These are phyloP conservation scores for Monosporascus cannonballus DNA, from an alignment of 2,329 filamentous ascomycete genomes.

Conservation along the genomic window DNA sequence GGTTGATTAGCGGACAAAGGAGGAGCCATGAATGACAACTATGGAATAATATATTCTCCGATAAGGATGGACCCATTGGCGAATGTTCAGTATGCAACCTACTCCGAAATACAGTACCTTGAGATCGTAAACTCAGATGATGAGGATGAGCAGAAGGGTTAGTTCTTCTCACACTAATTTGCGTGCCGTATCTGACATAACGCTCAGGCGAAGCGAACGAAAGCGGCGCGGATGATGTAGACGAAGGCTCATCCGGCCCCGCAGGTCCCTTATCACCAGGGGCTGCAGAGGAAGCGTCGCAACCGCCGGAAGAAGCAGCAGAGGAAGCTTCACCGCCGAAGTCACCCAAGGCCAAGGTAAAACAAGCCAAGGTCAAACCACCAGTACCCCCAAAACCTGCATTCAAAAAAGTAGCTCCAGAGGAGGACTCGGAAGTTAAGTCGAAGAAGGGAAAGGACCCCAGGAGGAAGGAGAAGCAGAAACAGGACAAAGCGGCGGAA, in stretches of 20 bases:
- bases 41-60: conserved; percentile 17
- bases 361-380: conserved; percentile 3
- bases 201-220: conserved; percentile 11
- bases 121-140: conserved; percentile 9
- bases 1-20: conserved; percentile 2
- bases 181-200: conserved; percentile 11
- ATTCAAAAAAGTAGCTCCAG: neutral
- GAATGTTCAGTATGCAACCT: conserved; percentile 16
- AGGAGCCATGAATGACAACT: conserved; percentile 17
- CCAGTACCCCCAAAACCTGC: neutral
- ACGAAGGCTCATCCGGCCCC: conserved; percentile 8
- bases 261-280: neutral
- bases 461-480: conserved; percentile 9
- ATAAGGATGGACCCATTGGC: conserved; percentile 13
- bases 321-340: conserved; percentile 4
- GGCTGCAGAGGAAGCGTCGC: conserved; percentile 1
- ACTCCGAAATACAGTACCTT: conserved; percentile 14
- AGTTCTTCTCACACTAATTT: conserved; percentile 2
- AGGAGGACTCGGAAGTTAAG: no score
- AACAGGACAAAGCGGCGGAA: conserved; percentile 4
- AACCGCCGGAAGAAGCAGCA: neutral
- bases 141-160: conserved; percentile 18
- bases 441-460: conserved; percentile 5
- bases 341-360: conserved; percentile 10
- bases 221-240: conserved; percentile 8